Conservation (phyloP, 2,329 filamentous ascomycete genomes). For the Dryadomyces quercus-mongolicae region DNA sequence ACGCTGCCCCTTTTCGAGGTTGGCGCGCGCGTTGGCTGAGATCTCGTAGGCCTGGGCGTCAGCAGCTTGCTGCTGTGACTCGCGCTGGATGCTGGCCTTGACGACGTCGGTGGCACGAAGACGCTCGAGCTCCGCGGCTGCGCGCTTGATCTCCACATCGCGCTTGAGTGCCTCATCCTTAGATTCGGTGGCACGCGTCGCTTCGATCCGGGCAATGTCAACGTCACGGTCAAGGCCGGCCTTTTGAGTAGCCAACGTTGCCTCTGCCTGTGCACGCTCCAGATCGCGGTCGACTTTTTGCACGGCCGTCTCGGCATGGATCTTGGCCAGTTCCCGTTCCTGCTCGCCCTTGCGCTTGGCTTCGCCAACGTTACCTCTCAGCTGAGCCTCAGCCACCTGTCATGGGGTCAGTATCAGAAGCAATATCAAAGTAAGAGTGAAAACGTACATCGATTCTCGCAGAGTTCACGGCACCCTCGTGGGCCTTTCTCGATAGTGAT, state of each 20-base stretch:
- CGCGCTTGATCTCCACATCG: slow-evolving; percentile 65
- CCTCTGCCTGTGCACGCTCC: slow-evolving; percentile 68
- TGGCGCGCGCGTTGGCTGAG: slow-evolving; percentile 45
- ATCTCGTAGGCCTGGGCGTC: slow-evolving; percentile 51
- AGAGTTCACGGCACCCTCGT: slow-evolving; percentile 76
- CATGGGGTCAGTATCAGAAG: neutral
- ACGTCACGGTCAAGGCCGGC: slow-evolving; percentile 63
- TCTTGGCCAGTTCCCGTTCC: slow-evolving; percentile 79
- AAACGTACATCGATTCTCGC: neutral
- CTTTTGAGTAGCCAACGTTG: slow-evolving; percentile 60
- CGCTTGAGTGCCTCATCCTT: slow-evolving; percentile 72
- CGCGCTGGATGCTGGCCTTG: slow-evolving; percentile 57
- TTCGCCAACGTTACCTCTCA: slow-evolving; percentile 62
- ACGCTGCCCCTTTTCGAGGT: slow-evolving; percentile 36
- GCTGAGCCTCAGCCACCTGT: slow-evolving; percentile 50
- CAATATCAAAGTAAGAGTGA: too few species aligned
- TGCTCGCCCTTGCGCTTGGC: slow-evolving; percentile 67
- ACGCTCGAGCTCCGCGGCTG: slow-evolving; percentile 68
- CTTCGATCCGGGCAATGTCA: slow-evolving; percentile 63
- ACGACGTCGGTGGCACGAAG: slow-evolving; percentile 68
- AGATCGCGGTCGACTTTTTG: slow-evolving; percentile 75
- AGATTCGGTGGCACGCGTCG: slow-evolving; percentile 59
- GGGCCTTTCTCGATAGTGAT: slow-evolving; percentile 69
- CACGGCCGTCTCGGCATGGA: slow-evolving; percentile 74
- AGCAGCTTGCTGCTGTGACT: slow-evolving; percentile 56